Base-by-base conservation (phyloP, 495 filamentous ascomycete genomes). In the Melanomma pulvis-pyrius region DNA sequence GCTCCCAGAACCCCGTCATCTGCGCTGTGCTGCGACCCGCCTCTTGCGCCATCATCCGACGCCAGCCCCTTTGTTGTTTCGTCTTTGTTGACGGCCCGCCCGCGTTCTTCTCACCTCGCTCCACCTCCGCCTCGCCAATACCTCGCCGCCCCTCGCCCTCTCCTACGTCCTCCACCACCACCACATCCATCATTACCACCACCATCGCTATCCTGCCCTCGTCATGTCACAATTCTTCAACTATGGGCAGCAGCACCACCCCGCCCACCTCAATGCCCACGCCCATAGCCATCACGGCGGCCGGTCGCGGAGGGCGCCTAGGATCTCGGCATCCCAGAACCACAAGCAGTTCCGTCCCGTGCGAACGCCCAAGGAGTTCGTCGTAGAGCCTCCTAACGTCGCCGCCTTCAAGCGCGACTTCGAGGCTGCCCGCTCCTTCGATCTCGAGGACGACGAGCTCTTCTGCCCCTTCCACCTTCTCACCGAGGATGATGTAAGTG, bases 401-500 rank as follows among this genome's bases (percentile, higher is more conserved):
- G 83, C 83, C 50, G 86, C 87, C 64, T 96, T 92, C 79, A 89
- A 93, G 62, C 84, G 86, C 44, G 85, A 90, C 74, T 96, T 96
- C 75, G 93, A 98, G 76, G 90, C 92, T 69, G 91, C 89, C 48
- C 88, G 92, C 59, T 97, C 93, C 24, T 99, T 99, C 74, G 94
- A 99, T 70, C 82, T 99, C 70, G 93, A 97, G 71, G 94, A 98
- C 74, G 94, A 98, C 76, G 81, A 97, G 79, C 89, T 96, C 76
- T 98, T 98, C 79, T 97, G 94, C 75, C 94, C 94, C 2, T 79
- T 77, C 68, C 87, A 88, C 70, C 84, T 98, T 68, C 82, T 97
- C 81, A 97, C 93, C 25, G 93, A 98, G 76, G 92, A 88, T 78
- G 94, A 98, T 86, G 93, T 97, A 87, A 84, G 92, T 90, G 69